Conservation (phyloP, 2,329 filamentous ascomycete species). For the Colletotrichum sp. region DNA sequence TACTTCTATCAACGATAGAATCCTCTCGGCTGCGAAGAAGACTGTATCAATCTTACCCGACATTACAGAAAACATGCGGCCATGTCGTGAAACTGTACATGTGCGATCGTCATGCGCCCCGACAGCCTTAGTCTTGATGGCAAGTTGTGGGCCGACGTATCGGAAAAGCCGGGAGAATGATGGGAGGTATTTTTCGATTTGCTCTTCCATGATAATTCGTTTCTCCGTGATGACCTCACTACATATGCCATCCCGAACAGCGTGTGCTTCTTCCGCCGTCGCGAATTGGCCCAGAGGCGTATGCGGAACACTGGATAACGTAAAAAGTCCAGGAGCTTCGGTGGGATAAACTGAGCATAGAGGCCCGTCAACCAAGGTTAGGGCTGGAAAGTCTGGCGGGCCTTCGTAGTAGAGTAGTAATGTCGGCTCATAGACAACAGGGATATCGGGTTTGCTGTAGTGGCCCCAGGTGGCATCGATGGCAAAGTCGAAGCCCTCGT, state of each 20-base stretch:
- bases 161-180: neutral
- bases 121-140: neutral
- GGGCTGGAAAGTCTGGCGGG: neutral
- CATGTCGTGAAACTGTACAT: neutral
- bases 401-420: neutral
- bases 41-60: neutral
- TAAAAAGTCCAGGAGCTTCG: neutral
- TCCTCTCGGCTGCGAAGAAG: neutral
- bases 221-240: neutral
- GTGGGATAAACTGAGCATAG: neutral
- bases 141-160: neutral
- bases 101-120: neutral
- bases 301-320: neutral
- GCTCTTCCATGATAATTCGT: neutral
- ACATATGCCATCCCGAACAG: neutral
- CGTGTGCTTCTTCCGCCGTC: neutral
- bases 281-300: neutral
- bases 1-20: neutral
- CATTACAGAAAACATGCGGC: neutral
- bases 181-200: neutral
- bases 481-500: neutral
- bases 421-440: neutral
- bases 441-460: neutral
- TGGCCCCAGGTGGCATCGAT: neutral
- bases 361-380: neutral